Conservation (phyloP, 2,329 filamentous ascomycete species). For the Thelonectria discophora region DNA sequence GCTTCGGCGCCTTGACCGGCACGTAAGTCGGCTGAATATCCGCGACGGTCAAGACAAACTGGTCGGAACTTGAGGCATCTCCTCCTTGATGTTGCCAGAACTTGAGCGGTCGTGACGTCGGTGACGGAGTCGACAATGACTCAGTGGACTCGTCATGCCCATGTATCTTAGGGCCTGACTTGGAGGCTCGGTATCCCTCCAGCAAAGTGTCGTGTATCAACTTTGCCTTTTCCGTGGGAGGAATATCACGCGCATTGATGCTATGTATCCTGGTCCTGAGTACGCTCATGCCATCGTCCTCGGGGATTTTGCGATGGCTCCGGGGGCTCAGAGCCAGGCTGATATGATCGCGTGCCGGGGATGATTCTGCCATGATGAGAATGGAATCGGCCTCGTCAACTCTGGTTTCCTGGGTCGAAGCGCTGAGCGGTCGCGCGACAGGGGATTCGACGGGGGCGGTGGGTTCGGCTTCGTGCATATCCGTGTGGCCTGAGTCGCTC, state of each 20-base stretch:
- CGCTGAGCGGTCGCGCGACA: slow-evolving; percentile 44
- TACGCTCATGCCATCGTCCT: slow-evolving; percentile 79
- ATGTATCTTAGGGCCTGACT: slow-evolving; percentile 27
- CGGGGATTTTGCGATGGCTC: slow-evolving; percentile 62
- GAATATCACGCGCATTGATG: slow-evolving; percentile 70
- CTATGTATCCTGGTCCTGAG: slow-evolving; percentile 73
- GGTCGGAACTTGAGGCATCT: slow-evolving; percentile 51
- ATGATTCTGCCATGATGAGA: slow-evolving; percentile 34
- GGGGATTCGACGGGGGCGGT: slow-evolving; percentile 37
- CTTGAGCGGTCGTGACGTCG: slow-evolving; percentile 60
- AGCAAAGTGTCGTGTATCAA: slow-evolving; percentile 76
- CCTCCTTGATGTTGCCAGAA: slow-evolving; percentile 64
- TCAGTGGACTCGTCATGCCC: slow-evolving; percentile 35
- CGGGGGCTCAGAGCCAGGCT: slow-evolving; percentile 44
- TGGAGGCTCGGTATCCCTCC: slow-evolving; percentile 67
- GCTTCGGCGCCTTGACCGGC: slow-evolving; percentile 58
- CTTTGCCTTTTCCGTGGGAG: slow-evolving; percentile 72
- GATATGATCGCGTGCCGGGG: slow-evolving; percentile 46
- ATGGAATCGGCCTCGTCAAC: slow-evolving; percentile 42
- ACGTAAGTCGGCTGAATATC: slow-evolving; percentile 76
- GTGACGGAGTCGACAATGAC: slow-evolving; percentile 51
- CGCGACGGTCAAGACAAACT: slow-evolving; percentile 63
- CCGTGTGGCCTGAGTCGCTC: slow-evolving; percentile 40
- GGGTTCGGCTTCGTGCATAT: slow-evolving; percentile 33
- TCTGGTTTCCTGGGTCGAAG: slow-evolving; percentile 48